Evolutionary conservation across 768 basidiomycete genomes (phyloP).

Genomic region (Hypholoma fasciculare): DNA sequence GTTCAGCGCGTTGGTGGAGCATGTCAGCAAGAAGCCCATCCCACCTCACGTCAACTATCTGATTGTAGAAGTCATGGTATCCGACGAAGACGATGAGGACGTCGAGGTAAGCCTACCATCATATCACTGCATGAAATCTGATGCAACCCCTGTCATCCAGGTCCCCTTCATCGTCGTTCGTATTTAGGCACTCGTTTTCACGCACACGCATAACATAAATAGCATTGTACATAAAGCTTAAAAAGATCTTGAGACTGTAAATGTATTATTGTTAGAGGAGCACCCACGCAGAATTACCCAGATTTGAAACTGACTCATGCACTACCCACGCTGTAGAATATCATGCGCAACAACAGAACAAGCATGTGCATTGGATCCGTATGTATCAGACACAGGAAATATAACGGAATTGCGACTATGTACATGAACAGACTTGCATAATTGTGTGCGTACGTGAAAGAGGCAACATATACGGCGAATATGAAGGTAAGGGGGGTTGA

Average conservation of each 20-base stretch:
- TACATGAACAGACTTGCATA: slow-evolving; percentile 27
- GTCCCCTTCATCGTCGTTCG: slow-evolving; percentile 83
- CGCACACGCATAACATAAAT: slow-evolving; percentile 1
- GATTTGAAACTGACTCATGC: neutral
- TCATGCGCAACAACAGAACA: slow-evolving; percentile 14
- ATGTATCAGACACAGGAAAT: slow-evolving; percentile 15
- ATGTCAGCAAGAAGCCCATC: slow-evolving; percentile 93
- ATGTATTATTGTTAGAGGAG: neutral
- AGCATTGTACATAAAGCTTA: neutral
- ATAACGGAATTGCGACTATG: slow-evolving; percentile 19
- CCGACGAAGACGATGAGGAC: slow-evolving; percentile 90
- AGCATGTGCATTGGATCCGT: slow-evolving; percentile 34
- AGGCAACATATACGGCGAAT: slow-evolving; percentile 16
- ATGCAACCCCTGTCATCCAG: slow-evolving; percentile 31
- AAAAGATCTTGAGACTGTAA: neutral
- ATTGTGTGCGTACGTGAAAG: slow-evolving; percentile 28
- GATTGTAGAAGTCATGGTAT: slow-evolving; percentile 92
- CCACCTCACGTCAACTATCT: slow-evolving; percentile 82
- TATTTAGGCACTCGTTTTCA: slow-evolving; percentile 34
- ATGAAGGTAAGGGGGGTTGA: slow-evolving; percentile 12
- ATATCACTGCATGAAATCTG: neutral
- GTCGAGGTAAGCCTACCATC: slow-evolving; percentile 67
- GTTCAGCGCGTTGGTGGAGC: slow-evolving; percentile 89
- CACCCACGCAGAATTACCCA: neutral
- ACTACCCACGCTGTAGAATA: neutral